Base-by-base conservation (phyloP, 371 early-diverging fungal species). In the Mycotypha africana region DNA sequence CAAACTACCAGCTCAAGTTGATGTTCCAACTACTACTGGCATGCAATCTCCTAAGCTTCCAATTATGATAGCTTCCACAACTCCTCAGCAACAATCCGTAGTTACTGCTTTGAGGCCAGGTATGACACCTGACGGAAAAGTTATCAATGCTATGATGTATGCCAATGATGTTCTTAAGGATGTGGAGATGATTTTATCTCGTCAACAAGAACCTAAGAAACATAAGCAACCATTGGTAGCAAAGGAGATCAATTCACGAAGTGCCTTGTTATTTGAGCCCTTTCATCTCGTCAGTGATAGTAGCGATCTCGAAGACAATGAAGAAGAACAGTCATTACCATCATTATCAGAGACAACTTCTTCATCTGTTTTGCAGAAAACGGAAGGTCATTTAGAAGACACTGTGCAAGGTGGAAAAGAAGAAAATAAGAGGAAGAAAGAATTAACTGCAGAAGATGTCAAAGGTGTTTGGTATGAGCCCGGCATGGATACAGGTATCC, bases 141-240 rank as follows among this genome's bases (percentile, higher is more conserved):
- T 68, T 0, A 42, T 45, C 4, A 68, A 68, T 36, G 38, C 59
- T 1, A 60, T 53, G 53, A 26, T 53, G 23, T 69, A 51, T 48
- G 56, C 56, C 30, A 69, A 53, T 5, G 66, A 70, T 47, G 67
- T 66, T 0, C 30, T 66, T 15, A 70, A 64, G 25, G 67, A 66
- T 21, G 57, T 70, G 8, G 60, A 57, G 4, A 26, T 47, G 9
- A 51, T 65, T 11, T 36, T 70, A 32, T 31, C 44, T 19, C n/a
- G 32, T 16, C 30, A 39, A 6, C 41, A 55, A 36, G 37, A 45
- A 33, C 37, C 40, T 16, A 47, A 45, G 8, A 31, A 36, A 17
- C 0, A 12, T 2, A 41, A 40, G 2, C 28, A 36, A n/a, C 14
- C n/a, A 4, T 32, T 45, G 23, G 15, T 31, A n/a, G 35, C 31